These are phyloP conservation scores for Crassisporium funariophilum DNA, from an alignment of 768 basidiomycete species.

Conservation along the genomic window DNA sequence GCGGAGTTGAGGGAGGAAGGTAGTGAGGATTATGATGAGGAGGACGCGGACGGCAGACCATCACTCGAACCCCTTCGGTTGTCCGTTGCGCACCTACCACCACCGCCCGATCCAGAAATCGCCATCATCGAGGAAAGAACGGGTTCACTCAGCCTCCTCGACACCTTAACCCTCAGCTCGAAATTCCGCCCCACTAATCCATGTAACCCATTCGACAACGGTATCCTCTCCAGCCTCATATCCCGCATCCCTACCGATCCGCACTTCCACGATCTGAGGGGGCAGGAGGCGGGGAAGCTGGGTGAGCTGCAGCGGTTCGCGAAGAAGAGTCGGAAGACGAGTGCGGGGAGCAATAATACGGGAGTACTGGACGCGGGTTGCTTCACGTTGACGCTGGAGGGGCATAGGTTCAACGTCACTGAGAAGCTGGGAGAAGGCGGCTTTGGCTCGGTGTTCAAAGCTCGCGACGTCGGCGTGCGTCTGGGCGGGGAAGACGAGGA, in stretches of 20 bases:
- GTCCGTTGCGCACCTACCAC: constrained; percentile 25
- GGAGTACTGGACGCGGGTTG: constrained; percentile 38
- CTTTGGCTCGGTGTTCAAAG: constrained; percentile 94
- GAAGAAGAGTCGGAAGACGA: constrained; percentile 47
- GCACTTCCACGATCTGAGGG: constrained; percentile 61
- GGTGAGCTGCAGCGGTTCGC: constrained; percentile 75
- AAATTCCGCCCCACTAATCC: constrained; percentile 81
- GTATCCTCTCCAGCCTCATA: constrained; percentile 65
- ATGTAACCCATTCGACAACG: constrained; percentile 80
- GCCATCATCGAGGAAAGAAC: constrained; percentile 57
- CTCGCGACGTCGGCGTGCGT: constrained; percentile 54
- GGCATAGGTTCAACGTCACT: constrained; percentile 64
- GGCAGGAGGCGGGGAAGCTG: constrained; percentile 57
- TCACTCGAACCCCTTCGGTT: constrained; percentile 32
- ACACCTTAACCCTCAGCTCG: constrained; percentile 61
- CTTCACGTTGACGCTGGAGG: constrained; percentile 63
- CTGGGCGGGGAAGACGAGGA: constrained; percentile 36
- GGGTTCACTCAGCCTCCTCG: constrained; percentile 64
- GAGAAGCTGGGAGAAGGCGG: constrained; percentile 97
- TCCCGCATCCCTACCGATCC: constrained; percentile 61
- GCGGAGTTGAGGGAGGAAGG: constrained; percentile 46
- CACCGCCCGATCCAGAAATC: constrained; percentile 25
- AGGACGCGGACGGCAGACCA: no score
- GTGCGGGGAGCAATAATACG: constrained; percentile 34
- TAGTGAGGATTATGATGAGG: constrained; percentile 32